These are phyloP conservation scores for Solanum habrochaites DNA, from an alignment of 257 asterid species.

Conservation along the genomic window DNA sequence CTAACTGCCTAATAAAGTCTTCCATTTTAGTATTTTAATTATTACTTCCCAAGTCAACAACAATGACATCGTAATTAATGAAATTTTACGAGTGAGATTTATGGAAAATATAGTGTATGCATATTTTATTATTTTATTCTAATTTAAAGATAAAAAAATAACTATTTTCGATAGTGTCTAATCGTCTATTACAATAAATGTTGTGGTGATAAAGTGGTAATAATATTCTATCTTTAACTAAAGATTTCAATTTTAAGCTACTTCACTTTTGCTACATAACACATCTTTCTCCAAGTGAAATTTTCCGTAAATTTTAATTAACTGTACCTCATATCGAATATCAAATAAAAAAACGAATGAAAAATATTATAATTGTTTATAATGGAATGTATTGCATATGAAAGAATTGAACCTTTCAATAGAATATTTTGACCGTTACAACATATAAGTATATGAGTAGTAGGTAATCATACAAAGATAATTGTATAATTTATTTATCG, in stretches of 20 bases:
- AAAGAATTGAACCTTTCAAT: not conserved
- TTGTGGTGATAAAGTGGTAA: not conserved
- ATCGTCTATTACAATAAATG: rapidly evolving
- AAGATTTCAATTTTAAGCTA: not conserved
- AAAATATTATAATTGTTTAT: not conserved
- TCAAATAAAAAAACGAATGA: rapidly evolving
- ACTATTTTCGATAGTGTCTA: not conserved
- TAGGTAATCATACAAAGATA: not conserved
- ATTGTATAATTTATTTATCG: not conserved
- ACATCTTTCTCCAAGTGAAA: no score
- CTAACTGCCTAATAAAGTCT: not conserved
- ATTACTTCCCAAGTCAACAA: not conserved
- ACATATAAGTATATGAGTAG: not conserved
- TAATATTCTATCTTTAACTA: rapidly evolving
- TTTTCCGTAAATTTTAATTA: not conserved
- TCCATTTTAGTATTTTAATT: not conserved
- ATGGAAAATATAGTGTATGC: rapidly evolving
- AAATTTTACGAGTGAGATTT: not conserved
- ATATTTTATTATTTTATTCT: rapidly evolving
- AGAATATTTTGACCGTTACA: not conserved
- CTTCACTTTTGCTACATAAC: not conserved
- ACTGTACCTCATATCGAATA: rapidly evolving
- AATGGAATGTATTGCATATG: not conserved
- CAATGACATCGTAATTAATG: not conserved
- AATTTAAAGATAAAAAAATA: not conserved